Evolutionary conservation across 805 yeast species (phyloP), one percentile per base, ranked within the genome.

Genomic region (Hagleromyces aurorensis): DNA sequence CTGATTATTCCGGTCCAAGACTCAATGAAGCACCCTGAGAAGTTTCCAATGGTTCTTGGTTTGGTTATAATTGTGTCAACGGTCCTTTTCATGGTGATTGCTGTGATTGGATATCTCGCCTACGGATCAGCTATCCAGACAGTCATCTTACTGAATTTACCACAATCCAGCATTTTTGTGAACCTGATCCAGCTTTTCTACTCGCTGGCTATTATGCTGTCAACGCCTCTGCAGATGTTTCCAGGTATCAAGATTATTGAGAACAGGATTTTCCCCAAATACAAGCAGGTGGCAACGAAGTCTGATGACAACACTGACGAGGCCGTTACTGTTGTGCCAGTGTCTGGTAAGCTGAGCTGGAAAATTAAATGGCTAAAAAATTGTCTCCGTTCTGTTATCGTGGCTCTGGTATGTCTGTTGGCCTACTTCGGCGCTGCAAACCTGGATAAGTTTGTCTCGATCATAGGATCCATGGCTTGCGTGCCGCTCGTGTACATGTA

Each of bases 401-500:
- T 82, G 0, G 27, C 66, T 0, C 36, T 64, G 3, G 76, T 82
- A 2, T 66, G 78, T 1, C 38, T 62, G 9, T 62, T 77, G 35
- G 85, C 91, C 0, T 70, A 72, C 38, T 64, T 65, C 37, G 89
- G 89, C 0, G 79, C 86, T 1, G 63, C 69, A 34, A 72, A 79
- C 44, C 58, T 82, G 38, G 91, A 82, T 50, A 66, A 62, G 39
- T 78, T 82, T 57, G 89, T 82, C 7, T 75, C 87, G 3, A 75
- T 82, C 48, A 80, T 82, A 30, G 93, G 93, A 3, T 78, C 86
- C 30, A 78, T 82, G 59, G 87, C 89, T 1, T 82, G 93, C 47
- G 78, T 82, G 32, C 93, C 93, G 2, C 66, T 82, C 59, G 91
- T 82, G 4, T 82, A 82, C 59, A 76, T 82, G 74, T 80, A 81